Conservation (phyloP, 2,329 filamentous ascomycete genomes). For the Ceratocystis lukuohia region DNA sequence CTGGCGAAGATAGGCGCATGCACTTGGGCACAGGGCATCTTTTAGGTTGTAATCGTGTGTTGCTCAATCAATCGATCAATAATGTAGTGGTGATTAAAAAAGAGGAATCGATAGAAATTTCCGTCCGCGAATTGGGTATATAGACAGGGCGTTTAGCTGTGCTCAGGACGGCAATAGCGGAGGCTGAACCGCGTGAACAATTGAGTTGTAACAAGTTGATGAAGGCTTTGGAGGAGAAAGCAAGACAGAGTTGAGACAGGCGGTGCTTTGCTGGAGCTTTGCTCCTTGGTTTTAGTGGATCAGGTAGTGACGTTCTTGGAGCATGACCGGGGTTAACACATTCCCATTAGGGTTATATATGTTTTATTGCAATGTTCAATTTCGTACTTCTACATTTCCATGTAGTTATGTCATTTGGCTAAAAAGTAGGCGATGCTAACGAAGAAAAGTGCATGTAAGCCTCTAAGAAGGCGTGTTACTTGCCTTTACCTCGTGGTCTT, state of each 20-base stretch:
- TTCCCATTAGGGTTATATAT: neutral
- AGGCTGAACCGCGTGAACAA: neutral
- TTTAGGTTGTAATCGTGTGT: neutral
- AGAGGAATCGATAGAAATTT: neutral
- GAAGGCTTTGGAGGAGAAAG: neutral
- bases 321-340: neutral
- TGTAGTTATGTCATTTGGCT: too few species aligned
- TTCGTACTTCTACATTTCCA: neutral
- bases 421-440: too few species aligned
- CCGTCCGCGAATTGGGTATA: neutral
- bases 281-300: neutral
- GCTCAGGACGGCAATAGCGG: neutral
- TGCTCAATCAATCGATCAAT: neutral
- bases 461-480: too few species aligned
- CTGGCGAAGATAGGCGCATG: neutral
- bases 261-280: conserved; percentile 2
- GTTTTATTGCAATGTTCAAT: neutral
- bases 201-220: neutral
- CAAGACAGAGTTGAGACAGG: neutral
- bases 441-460: too few species aligned
- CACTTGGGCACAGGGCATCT: conserved; percentile 4
- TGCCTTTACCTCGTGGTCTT: too few species aligned
- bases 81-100: neutral
- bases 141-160: neutral
- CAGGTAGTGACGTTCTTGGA: conserved; percentile 1